Conservation (phyloP, 2,329 filamentous ascomycete species). For the Karstenula rhodostoma region DNA sequence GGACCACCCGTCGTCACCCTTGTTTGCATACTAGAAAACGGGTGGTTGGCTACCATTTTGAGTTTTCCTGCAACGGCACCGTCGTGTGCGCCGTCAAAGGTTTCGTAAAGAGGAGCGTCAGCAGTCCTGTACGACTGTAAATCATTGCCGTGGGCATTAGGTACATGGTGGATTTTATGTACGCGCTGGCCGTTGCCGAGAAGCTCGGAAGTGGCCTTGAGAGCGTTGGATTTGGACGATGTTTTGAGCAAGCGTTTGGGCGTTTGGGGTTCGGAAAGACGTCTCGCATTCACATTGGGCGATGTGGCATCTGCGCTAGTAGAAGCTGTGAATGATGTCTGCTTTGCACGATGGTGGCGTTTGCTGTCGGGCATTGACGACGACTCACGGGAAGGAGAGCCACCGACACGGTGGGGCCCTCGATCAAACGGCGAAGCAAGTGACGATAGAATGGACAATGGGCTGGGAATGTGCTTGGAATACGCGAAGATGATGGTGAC, state of each 20-base stretch:
- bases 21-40: neutral
- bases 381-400: neutral
- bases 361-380: neutral
- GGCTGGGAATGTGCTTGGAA: slow-evolving; percentile 41
- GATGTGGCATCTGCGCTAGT: slow-evolving; percentile 24
- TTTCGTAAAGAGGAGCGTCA: slow-evolving; percentile 19
- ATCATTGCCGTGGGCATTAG: slow-evolving; percentile 16
- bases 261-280: slow-evolving; percentile 12
- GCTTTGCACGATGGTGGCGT: neutral
- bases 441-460: slow-evolving; percentile 28
- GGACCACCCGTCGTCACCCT: neutral
- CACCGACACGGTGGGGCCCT: neutral
- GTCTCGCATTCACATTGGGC: slow-evolving; percentile 17
- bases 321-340: slow-evolving; percentile 2
- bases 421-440: slow-evolving; percentile 21
- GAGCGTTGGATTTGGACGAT: slow-evolving; percentile 18
- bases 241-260: slow-evolving; percentile 18
- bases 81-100: slow-evolving; percentile 23
- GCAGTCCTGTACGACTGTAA: slow-evolving; percentile 10
- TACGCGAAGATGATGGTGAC: slow-evolving; percentile 45
- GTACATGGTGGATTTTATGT: slow-evolving; percentile 38
- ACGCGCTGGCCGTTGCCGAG: slow-evolving; percentile 37
- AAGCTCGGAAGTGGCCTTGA: slow-evolving; percentile 22
- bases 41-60: slow-evolving; percentile 27
- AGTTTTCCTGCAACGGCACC: slow-evolving; percentile 20